Base-by-base conservation (phyloP, 331 rosid species). In the Prunus yedoensis region DNA sequence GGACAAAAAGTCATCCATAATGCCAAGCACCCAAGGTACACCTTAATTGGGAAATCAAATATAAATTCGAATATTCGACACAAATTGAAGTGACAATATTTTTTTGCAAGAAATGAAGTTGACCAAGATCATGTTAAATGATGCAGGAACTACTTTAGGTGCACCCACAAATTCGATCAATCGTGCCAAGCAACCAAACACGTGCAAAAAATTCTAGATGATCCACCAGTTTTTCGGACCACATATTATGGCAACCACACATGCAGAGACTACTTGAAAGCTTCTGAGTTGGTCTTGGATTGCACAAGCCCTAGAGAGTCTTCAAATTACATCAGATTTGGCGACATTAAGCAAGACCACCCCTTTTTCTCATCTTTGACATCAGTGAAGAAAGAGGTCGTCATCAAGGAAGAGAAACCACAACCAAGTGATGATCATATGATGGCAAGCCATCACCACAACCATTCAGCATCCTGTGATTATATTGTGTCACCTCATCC, bases 191-290 rank as follows among this genome's bases (percentile, higher is more conserved):
- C 97, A 54, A 83, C 75, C 27, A 91, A 87, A 70, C 96, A 89
- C 15, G 92, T 91, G 46, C 96, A 91, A 69, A 66, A 56, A 62
- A 73, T 75, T 23, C 63, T 85, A 75, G 88, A 82, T 18, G 77
- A 83, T 53, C 90, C 97, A 4, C 81, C 79, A 20, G 28, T 28
- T 75, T 93, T 30, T 63, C 85, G 81, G 11, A 89, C 85, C 13
- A 91, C 92, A 2, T 91, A 89, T 82, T 85, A 78, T 12, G 96
- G 90, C 2, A 25, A 56, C 21, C 97, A 93, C 85, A 91, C 88
- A 0, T 93, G 98, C 87, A 63, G 41, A 32, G 79, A 64, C 60
- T 49, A 73, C 38, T 41, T 18, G 3, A 84, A 38, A 20, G 27
- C 74, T 62, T 89, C 96, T 41, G 80, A 86, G 16, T 66, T 88